phyloP scores from a whole-genome alignment of 1,284 basidiomycete genomes.

The Leccinum cinnamomeum region DNA sequence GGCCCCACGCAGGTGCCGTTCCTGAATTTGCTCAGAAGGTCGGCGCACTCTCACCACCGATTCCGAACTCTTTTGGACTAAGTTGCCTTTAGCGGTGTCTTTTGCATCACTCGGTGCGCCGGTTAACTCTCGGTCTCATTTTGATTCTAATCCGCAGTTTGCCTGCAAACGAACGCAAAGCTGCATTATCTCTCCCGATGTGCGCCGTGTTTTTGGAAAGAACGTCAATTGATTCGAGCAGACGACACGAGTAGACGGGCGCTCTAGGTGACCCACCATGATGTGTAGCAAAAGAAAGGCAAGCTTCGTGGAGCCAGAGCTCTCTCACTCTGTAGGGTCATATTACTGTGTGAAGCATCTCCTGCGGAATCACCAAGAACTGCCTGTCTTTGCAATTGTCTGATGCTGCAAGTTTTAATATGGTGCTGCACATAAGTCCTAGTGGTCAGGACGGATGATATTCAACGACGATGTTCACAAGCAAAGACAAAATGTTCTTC shows the following conservation, averaged over 20 bases:
- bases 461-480: background rate
- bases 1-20: background rate
- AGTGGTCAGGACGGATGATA: background rate
- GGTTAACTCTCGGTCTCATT: background rate
- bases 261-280: too few species aligned
- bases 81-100: background rate
- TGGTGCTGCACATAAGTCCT: background rate
- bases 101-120: background rate
- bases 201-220: too few species aligned
- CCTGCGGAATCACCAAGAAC: background rate
- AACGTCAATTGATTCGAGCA: too few species aligned
- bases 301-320: too few species aligned
- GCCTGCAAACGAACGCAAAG: too few species aligned
- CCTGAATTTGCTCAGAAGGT: background rate
- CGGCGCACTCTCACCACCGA: background rate
- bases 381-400: background rate
- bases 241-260: too few species aligned
- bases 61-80: background rate
- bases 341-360: too few species aligned
- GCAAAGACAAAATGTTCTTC: background rate
- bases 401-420: background rate
- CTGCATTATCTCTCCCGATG: too few species aligned
- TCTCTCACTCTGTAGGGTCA: too few species aligned
- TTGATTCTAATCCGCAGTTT: too few species aligned
- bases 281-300: too few species aligned